Evolutionary conservation across 2,329 filamentous ascomycete genomes (phyloP), one percentile per base, ranked within the genome.

Genomic region (Monilinia fructicola): DNA sequence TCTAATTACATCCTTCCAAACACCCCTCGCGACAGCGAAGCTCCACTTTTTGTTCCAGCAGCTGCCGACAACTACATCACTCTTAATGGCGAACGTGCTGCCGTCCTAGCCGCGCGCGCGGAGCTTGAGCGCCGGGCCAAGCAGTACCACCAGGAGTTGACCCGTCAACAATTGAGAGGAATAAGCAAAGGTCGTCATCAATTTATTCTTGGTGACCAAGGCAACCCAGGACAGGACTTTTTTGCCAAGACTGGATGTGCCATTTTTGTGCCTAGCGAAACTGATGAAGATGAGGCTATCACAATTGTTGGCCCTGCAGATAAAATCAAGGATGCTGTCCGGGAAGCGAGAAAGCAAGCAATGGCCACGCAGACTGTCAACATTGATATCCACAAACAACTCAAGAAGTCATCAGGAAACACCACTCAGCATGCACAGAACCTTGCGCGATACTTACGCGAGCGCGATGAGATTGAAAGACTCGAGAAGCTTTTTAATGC

Each of bases 111-210:
- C 73, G 91, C 89, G 35, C 90, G 90, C 67, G 87, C 89, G 54
- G 88, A 91, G 74, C 90, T 98, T 71, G 93, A 97, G 78, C 87
- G 87, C 59, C 86, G 89, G 67, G 92, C 88, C 9, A 86, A 89
- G 69, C 85, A 94, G 75, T 85, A 99, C 28, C 87, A 89, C 71
- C 86, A 87, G 67, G 87, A 91, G 76, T 82, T 98, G 60, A 86
- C 35, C 16, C 64, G 64, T 44, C 64, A 66, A 46, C 89, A 53
- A 82, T 95, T 59, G 87, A 82, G 93, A 53, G 86, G 90, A 7
- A 92, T 98, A 72, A 90, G 94, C 77, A 89, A 90, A 69, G 92
- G 92, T 59, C 88, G 92, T 62, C 95, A 98, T 77, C 93, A 96
- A 77, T 98, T 97, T 81, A 95, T 99, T 75, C 88, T 97, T 70